Conservation (phyloP, 2,329 filamentous ascomycete genomes). For the Fonsecaea pugnacius region DNA sequence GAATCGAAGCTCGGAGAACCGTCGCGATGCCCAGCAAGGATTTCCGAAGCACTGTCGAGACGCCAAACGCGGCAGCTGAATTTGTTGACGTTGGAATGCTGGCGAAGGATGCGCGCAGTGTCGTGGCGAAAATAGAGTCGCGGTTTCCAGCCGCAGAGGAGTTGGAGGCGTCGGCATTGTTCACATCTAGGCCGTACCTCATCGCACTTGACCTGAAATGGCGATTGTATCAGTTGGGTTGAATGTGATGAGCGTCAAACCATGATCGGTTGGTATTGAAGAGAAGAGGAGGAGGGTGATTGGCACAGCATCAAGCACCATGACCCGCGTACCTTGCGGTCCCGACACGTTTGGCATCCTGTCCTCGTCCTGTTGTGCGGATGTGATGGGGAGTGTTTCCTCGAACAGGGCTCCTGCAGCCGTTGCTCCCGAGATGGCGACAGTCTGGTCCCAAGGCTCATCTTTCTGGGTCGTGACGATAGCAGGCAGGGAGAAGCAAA, state of each 20-base stretch:
- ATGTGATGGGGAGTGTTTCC: neutral
- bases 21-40: neutral
- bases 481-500: too few species aligned
- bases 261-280: too few species aligned
- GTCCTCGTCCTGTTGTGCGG: neutral
- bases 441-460: neutral
- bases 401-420: neutral
- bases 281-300: too few species aligned
- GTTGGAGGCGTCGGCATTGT: neutral
- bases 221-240: neutral
- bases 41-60: neutral
- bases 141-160: neutral
- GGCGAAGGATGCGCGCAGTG: neutral
- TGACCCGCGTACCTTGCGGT: neutral
- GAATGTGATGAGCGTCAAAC: too few species aligned
- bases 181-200: neutral
- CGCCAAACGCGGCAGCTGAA: neutral
- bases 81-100: neutral
- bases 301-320: neutral
- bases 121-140: neutral
- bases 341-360: neutral
- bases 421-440: neutral
- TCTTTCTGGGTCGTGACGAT: neutral
- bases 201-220: neutral
- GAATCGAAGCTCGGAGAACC: neutral